These are phyloP conservation scores for Volvox carteri DNA, from an alignment of 163 green algal genomes.

Conservation along the genomic window DNA sequence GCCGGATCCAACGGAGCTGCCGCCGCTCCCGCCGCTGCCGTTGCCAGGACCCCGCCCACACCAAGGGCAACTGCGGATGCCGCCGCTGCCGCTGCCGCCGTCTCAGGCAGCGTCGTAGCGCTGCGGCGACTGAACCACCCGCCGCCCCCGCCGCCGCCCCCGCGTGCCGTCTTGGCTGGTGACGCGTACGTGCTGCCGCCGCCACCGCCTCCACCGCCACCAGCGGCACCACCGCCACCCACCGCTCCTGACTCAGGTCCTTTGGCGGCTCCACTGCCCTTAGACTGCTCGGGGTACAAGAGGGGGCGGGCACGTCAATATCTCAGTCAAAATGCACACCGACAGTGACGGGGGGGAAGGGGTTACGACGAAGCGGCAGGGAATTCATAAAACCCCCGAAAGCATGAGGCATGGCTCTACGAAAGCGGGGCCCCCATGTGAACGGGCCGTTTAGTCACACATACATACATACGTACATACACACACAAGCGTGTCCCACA, in stretches of 20 bases:
- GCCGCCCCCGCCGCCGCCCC: slow-evolving; percentile 29
- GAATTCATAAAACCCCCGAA: too few relatives aligned
- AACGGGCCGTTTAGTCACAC: too few relatives aligned
- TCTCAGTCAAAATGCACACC: too few relatives aligned
- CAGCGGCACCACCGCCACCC: background rate
- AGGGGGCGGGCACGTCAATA: background rate
- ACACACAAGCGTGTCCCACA: too few relatives aligned
- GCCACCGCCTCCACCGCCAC: background rate
- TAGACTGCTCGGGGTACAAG: background rate
- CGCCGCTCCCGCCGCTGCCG: background rate
- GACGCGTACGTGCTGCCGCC: slow-evolving; percentile 12
- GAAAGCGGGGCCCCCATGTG: background rate
- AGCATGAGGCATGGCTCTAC: background rate
- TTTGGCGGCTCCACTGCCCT: background rate
- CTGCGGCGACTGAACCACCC: slow-evolving; percentile 20
- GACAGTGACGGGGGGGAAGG: too few relatives aligned
- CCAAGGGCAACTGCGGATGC: background rate
- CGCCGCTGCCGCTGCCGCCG: background rate
- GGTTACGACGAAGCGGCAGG: too few relatives aligned
- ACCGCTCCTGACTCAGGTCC: background rate
- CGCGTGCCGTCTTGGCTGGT: slow-evolving; percentile 1
- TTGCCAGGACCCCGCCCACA: background rate
- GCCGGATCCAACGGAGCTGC: too few relatives aligned
- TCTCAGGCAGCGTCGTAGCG: background rate
- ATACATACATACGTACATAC: too few relatives aligned